Percentiles rank a stretch among this genome's conserved stretches.
phyloP scores from a whole-genome alignment of 192 early-diverging fungal genomes.

The Backusella sp. region DNA sequence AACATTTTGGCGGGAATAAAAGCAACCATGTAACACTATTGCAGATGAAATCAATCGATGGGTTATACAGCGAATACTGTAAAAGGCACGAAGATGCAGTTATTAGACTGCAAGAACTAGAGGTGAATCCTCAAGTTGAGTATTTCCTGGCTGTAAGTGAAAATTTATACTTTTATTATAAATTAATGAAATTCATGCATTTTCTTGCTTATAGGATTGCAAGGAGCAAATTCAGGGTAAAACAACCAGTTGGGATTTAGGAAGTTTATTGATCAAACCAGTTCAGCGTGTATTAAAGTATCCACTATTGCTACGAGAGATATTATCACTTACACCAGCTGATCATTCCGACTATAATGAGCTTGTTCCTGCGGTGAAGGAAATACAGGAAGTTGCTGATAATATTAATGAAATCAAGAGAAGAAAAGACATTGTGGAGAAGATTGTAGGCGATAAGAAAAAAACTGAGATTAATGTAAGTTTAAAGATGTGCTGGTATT shows the following conservation, averaged over 20 bases:
- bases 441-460: constrained; percentile 72
- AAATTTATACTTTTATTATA: not conserved
- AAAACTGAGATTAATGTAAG: constrained; percentile 66
- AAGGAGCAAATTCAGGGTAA: constrained; percentile 60
- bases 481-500: not conserved
- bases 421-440: constrained; percentile 79
- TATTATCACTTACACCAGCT: constrained; percentile 42
- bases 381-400: constrained; percentile 64
- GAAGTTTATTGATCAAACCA: constrained; percentile 88
- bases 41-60: constrained; percentile 3
- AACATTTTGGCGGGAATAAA: constrained; percentile 10
- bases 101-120: constrained; percentile 60
- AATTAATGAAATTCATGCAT: constrained; percentile 7
- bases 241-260: constrained; percentile 89
- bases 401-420: constrained; percentile 82
- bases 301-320: constrained; percentile 66
- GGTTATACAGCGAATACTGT: constrained; percentile 66
- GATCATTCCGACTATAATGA: constrained; percentile 55
- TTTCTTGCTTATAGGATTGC: constrained; percentile 27
- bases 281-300: constrained; percentile 94
- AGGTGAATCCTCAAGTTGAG: constrained; percentile 34
- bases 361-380: constrained; percentile 43
- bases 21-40: not conserved
- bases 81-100: constrained; percentile 70
- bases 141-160: constrained; percentile 29